Percentiles rank a stretch among this genome's conserved stretches.
These are phyloP conservation scores for Fusarium liriodendri DNA, from an alignment of 2,329 filamentous ascomycete species.

Conservation along the genomic window DNA sequence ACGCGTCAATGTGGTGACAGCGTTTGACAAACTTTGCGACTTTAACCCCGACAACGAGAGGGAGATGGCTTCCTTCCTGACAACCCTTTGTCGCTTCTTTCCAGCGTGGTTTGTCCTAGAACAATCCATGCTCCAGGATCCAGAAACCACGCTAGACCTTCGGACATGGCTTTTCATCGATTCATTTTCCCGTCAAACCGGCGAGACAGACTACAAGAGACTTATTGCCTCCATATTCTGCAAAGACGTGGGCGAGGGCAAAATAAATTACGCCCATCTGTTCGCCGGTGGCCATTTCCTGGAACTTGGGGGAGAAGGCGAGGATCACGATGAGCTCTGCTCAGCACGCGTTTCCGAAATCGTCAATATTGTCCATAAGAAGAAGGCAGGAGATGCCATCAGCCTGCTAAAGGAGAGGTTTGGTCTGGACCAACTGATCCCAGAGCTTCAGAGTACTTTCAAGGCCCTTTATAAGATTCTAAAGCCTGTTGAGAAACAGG, in stretches of 20 bases:
- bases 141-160: slow-evolving; percentile 49
- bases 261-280: slow-evolving; percentile 10
- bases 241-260: slow-evolving; percentile 10
- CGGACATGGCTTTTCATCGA: slow-evolving; percentile 52
- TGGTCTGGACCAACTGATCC: slow-evolving; percentile 30
- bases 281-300: slow-evolving; percentile 42
- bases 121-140: slow-evolving; percentile 19
- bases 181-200: slow-evolving; percentile 23
- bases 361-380: slow-evolving; percentile 10
- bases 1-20: slow-evolving; percentile 50
- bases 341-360: slow-evolving; percentile 38
- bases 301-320: slow-evolving; percentile 34
- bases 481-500: not conserved
- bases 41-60: slow-evolving; percentile 26
- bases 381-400: slow-evolving; percentile 7
- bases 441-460: slow-evolving; percentile 34
- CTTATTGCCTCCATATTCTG: slow-evolving; percentile 49
- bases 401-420: slow-evolving; percentile 28
- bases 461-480: slow-evolving; percentile 22
- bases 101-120: slow-evolving; percentile 44
- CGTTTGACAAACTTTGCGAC: slow-evolving; percentile 42
- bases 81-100: slow-evolving; percentile 47
- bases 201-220: slow-evolving; percentile 22
- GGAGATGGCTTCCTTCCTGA: slow-evolving; percentile 44
- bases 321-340: slow-evolving; percentile 33